Evolutionary conservation across 371 early-diverging fungal species (phyloP).

Genomic region (Entomophthora muscae): DNA sequence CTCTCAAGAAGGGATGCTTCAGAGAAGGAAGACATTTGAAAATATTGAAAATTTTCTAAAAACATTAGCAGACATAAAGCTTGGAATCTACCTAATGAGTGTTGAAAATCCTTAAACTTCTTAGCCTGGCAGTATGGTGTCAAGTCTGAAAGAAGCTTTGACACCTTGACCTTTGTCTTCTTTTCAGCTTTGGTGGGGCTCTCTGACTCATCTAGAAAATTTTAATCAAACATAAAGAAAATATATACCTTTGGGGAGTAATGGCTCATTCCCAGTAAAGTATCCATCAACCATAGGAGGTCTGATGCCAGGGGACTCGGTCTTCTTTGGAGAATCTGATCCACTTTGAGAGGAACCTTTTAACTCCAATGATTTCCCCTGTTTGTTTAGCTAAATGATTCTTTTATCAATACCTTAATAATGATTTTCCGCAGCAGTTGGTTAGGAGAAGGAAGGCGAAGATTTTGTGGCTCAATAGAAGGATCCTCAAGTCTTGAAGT

Average conservation of each 20-base stretch:
- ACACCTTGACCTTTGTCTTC: conserved; percentile 22
- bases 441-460: conserved; percentile 41
- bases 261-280: background rate
- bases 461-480: conserved; percentile 10
- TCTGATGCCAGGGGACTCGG: background rate
- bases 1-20: conserved; percentile 21
- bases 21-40: conserved; percentile 47
- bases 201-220: conserved; percentile 7
- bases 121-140: conserved; percentile 48
- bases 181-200: conserved; percentile 14
- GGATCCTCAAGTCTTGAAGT: conserved; percentile 18
- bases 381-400: background rate
- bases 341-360: background rate
- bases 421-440: conserved; percentile 39
- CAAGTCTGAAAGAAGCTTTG: conserved; percentile 37
- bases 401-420: conserved; percentile 32
- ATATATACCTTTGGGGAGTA: background rate
- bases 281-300: background rate
- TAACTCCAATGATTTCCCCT: conserved; percentile 1
- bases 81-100: conserved; percentile 5
- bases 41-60: conserved; percentile 16
- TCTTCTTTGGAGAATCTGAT: background rate
- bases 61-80: no score
- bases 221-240: background rate
- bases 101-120: conserved; percentile 30